A percentile compares a stretch with the other conserved stretches of the same genome.
These are phyloP conservation scores for Mycoemilia scoparia DNA, from an alignment of 192 early-diverging fungal genomes.

Conservation along the genomic window DNA sequence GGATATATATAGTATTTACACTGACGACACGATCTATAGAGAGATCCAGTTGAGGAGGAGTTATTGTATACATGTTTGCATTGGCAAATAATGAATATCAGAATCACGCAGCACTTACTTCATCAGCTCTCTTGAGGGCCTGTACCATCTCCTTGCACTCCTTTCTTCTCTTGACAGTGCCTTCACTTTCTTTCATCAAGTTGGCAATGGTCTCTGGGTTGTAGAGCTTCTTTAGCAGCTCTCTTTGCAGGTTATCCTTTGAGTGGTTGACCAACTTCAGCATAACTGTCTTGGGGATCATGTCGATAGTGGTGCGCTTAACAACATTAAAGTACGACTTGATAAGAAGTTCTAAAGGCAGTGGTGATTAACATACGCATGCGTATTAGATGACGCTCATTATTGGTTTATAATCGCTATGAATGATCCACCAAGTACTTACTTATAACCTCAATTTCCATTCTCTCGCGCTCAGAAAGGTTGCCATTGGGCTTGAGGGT, in stretches of 20 bases:
- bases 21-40: too few relatives aligned
- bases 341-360: constrained; percentile 86
- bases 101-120: too few relatives aligned
- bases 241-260: constrained; percentile 88
- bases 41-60: too few relatives aligned
- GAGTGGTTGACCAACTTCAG: constrained; percentile 79
- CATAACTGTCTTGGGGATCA: constrained; percentile 98
- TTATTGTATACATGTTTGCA: too few relatives aligned
- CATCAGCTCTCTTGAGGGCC: constrained; percentile 35
- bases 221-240: constrained; percentile 89
- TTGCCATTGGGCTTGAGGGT: constrained; percentile 92
- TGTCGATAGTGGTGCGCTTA: constrained; percentile 90
- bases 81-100: too few relatives aligned
- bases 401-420: not conserved
- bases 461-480: constrained; percentile 88
- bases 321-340: constrained; percentile 98
- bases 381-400: not conserved
- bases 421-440: too few relatives aligned
- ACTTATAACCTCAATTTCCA: constrained; percentile 99
- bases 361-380: too few relatives aligned
- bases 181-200: constrained; percentile 88
- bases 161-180: constrained; percentile 68
- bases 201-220: constrained; percentile 89
- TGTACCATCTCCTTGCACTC: constrained; percentile 99
- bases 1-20: too few relatives aligned